Conservation (phyloP, 805 yeast genomes). For the Nakazawaea populi region DNA sequence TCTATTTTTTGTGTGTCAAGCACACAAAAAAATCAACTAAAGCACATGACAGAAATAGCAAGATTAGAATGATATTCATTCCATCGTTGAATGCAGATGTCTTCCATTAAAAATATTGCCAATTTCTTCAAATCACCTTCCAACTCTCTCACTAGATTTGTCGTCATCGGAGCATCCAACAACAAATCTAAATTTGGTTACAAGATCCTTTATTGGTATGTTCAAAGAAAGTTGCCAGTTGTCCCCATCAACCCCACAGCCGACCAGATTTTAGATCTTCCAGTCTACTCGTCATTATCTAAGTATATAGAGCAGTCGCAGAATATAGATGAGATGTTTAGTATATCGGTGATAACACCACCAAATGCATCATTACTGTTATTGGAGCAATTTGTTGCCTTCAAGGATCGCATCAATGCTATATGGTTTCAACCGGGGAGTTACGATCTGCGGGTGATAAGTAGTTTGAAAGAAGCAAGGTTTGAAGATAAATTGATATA, state of each 20-base stretch:
- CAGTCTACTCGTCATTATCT: conserved; percentile 8
- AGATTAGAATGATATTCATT: too few relatives aligned
- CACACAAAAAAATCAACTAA: too few relatives aligned
- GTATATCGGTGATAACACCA: conserved; percentile 71
- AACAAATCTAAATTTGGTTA: conserved; percentile 62
- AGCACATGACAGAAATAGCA: too few relatives aligned
- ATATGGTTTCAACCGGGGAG: conserved; percentile 88
- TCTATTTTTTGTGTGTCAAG: too few relatives aligned
- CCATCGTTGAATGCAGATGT: conserved; percentile 3
- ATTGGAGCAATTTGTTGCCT: conserved; percentile 30
- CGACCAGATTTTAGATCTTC: conserved; percentile 28
- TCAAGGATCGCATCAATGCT: conserved; percentile 35
- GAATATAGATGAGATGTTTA: conserved; percentile 34
- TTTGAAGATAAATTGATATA: conserved; percentile 27
- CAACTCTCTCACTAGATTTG: conserved; percentile 28
- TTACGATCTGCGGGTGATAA: conserved; percentile 46
- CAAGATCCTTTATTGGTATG: conserved; percentile 67
- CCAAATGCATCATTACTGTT: conserved; percentile 51
- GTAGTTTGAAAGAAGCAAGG: conserved; percentile 26
- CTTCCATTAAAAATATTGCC: conserved; percentile 1
- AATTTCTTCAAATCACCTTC: conserved; percentile 1
- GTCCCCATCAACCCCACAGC: conserved; percentile 61
- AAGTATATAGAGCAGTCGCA: conserved; percentile 20
- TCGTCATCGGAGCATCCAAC: conserved; percentile 68
- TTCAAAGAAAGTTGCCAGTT: conserved; percentile 47